Conservation (phyloP, 2,329 filamentous ascomycete species). For the Thelonectria blattea region DNA sequence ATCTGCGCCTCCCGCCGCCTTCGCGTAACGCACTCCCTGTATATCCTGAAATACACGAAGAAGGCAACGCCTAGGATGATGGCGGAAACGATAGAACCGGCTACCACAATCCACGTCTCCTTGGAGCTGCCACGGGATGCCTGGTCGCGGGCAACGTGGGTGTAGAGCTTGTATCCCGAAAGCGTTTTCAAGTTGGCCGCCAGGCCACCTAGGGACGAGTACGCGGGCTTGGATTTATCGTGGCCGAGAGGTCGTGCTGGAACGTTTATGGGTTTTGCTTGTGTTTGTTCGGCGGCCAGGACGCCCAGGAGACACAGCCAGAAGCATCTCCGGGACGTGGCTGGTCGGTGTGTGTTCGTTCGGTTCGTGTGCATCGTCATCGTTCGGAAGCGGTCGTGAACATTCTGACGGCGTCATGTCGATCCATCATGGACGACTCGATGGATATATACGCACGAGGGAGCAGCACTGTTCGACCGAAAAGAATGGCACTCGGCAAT, state of each 20-base stretch:
- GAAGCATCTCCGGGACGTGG: constrained; percentile 12
- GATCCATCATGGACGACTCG: constrained; percentile 11
- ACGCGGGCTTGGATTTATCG: constrained; percentile 11
- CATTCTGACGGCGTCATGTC: background rate
- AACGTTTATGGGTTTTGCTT: constrained; percentile 21
- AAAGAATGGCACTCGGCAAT: constrained; percentile 11
- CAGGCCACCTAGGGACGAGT: background rate
- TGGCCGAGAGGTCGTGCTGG: background rate
- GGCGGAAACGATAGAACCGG: constrained; percentile 27
- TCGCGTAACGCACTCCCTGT: constrained; percentile 19
- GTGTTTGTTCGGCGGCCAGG: background rate
- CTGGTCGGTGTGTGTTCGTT: constrained; percentile 6
- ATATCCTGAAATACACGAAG: constrained; percentile 28
- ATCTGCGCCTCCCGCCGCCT: too few species aligned
- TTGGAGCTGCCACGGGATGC: background rate
- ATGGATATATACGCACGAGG: constrained; percentile 9
- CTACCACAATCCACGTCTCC: constrained; percentile 27
- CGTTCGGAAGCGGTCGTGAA: constrained; percentile 6
- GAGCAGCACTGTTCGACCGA: background rate
- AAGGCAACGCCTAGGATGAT: constrained; percentile 26
- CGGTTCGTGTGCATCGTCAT: constrained; percentile 17
- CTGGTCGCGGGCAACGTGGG: constrained; percentile 2
- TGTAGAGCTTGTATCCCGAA: background rate
- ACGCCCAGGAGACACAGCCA: constrained; percentile 11
- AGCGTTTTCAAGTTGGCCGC: background rate